Base-by-base conservation (phyloP, 2,329 filamentous ascomycete species). In the Xylariaceae sp. region DNA sequence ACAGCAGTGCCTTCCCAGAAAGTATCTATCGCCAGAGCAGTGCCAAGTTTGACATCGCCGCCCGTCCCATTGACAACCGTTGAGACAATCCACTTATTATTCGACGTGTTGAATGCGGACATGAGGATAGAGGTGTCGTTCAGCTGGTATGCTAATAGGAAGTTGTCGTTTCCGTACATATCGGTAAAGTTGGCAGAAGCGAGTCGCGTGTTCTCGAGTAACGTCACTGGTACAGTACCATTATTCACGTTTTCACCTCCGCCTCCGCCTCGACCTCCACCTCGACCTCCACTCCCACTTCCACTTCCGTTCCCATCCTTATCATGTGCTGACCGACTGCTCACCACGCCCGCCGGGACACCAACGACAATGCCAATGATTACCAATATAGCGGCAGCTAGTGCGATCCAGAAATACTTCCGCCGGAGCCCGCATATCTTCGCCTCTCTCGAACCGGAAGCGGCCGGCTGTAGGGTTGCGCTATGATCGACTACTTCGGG, bases 181-280 rank as follows among this genome's bases (percentile, higher is more conserved):
- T 71, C 69, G 2, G 64, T 69, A 45, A 69, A 71, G 48, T 69
- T 70, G 19, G 64, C 62, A 1, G 67, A 62, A n/a, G 68, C 67
- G 21, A 71, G 59, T 24, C 45, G 61, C 16, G 67, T 69, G 4
- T 62, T 28, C 8, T 46, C 39, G 43, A 33, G 49, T 31, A 59
- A 39, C 11, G 46, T 34, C 8, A 54, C 16, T n/a, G 39, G 11
- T 16, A n/a, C 21, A 4, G 17, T n/a, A 28, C 28, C 40, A 31
- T 8, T 16, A 47, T 23, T 16, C 11, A 7, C 19, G 21, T 6
- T 17, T 44, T 33, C 12, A 17, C 26, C 23, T 19, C 40, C 40
- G 26, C 36, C 34, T 12, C 33, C 31, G n/a, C n/a, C n/a, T n/a
- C n/a, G n/a, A n/a, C n/a, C n/a, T n/a, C n/a, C n/a, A n/a, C n/a